phyloP scores from a whole-genome alignment of 2,329 filamentous ascomycete species.

The Byssothecium circinans region DNA sequence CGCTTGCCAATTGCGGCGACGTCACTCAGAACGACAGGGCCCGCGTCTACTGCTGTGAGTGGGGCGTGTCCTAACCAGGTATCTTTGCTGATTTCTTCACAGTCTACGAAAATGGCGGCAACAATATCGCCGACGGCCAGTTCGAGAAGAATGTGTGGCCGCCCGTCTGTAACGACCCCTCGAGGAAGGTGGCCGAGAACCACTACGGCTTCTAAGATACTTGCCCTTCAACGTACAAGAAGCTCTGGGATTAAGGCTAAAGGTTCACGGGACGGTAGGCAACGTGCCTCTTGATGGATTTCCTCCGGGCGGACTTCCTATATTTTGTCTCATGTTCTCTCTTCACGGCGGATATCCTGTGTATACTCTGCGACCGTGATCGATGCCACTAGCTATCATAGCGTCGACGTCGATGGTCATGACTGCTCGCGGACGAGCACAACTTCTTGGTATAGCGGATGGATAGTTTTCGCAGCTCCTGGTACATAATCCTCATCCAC shows the following conservation, averaged over 20 bases:
- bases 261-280: neutral
- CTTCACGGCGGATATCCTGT: too few species aligned
- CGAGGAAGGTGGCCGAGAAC: conserved; percentile 12
- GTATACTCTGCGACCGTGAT: too few species aligned
- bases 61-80: conserved; percentile 8
- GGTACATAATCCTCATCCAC: too few species aligned
- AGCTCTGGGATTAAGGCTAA: neutral
- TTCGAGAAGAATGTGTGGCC: conserved; percentile 38
- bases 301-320: too few species aligned
- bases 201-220: neutral
- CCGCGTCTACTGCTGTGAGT: conserved; percentile 43
- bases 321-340: too few species aligned
- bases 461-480: too few species aligned
- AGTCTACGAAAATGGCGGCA: conserved; percentile 40
- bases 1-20: conserved; percentile 30
- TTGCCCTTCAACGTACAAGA: neutral
- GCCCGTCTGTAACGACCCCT: conserved; percentile 31
- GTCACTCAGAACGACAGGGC: conserved; percentile 17
- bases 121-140: conserved; percentile 33
- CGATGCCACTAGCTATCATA: too few species aligned
- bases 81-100: too few species aligned
- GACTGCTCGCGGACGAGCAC: too few species aligned
- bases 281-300: neutral
- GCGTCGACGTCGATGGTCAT: too few species aligned
- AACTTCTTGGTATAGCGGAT: too few species aligned